Base-by-base conservation (phyloP, 495 filamentous ascomycete genomes). In the Chaetomium fimeti region DNA sequence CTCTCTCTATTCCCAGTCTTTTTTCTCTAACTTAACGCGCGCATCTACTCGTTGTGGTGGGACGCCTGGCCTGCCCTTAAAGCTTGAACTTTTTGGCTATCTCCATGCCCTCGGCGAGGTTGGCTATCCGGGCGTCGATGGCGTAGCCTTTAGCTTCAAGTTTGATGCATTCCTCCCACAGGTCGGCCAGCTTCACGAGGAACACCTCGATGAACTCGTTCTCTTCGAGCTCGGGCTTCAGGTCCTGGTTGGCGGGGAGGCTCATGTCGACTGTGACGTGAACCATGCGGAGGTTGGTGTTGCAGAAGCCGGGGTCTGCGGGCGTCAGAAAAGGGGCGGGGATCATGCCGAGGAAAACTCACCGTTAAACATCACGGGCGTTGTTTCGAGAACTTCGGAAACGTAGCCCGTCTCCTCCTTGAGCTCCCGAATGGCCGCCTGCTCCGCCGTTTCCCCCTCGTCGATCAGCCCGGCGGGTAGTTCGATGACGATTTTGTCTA, bases 371-470 rank as follows among this genome's bases (percentile, higher is more conserved):
- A 95, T 93, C 22, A 95, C 75, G 32, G 88, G 85, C 61, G 88
- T 91, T 11, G 84, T 84, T 72, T 89, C 82, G 48, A 83, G 76
- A 1, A 83, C 86, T 40, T 85, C 81, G 20, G 89, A 92, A 36
- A 91, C 84, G 73, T 94, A 97, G 6, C 94, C 94, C 0, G 94
- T 97, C 76, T 98, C 94, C 75, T 98, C 94, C 67, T 86, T 91
- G 64, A 98, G 80, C 71, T 97, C 93, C n/a, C 93, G 81, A 16
- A 96, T 82, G 9, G 93, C 93, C 60, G 89, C 89, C 64, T 89
- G 75, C 69, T 92, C 89, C 1, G 88, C 84, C 0, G 85, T 89
- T 74, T 97, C 93, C 32, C 84, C 86, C 9, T 86, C 88, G 76
- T 97, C 93, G 16, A 96, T 85, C 11, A 97, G 76, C 0, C 93